phyloP scores from a whole-genome alignment of 805 yeast genomes.

The Pichia scutulata region DNA sequence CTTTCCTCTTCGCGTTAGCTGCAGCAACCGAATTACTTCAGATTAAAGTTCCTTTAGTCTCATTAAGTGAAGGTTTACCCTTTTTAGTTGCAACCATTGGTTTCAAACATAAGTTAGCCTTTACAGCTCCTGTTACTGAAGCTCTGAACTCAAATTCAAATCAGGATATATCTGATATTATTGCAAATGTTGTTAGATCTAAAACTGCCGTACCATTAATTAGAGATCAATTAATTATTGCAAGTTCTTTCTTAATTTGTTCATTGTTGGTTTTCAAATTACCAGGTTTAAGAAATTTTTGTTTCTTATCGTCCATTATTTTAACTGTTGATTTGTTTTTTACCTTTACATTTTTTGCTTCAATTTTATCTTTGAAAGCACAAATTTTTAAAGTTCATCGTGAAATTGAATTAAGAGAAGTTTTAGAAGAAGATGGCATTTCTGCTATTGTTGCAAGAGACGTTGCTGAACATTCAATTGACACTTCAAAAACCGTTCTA shows the following conservation, averaged over 20 bases:
- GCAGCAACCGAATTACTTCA: conserved; percentile 50
- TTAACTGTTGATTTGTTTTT: conserved; percentile 63
- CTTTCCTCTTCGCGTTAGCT: conserved; percentile 72
- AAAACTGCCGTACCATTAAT: conserved; percentile 45
- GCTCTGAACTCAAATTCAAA: conserved; percentile 26
- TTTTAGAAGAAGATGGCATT: conserved; percentile 90
- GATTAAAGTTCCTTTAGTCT: conserved; percentile 58
- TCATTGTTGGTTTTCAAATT: conserved; percentile 58
- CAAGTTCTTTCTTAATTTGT: conserved; percentile 62
- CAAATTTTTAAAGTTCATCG: conserved; percentile 83
- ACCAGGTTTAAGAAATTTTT: conserved; percentile 72
- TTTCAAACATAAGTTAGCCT: conserved; percentile 72
- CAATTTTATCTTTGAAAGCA: conserved; percentile 77
- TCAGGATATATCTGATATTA: conserved; percentile 27
- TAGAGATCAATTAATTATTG: conserved; percentile 70
- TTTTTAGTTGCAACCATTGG: conserved; percentile 90
- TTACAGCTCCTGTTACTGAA: conserved; percentile 53
- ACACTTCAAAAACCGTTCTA: conserved; percentile 24
- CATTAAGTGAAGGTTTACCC: conserved; percentile 86
- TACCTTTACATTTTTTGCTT: conserved; percentile 74
- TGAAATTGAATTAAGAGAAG: conserved; percentile 66
- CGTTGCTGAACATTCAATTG: conserved; percentile 40
- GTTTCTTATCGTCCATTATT: conserved; percentile 64
- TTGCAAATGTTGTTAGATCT: conserved; percentile 25
- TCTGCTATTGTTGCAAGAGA: conserved; percentile 64